Evolutionary conservation across 305 asterid species (phyloP), one percentile per base, ranked within the genome.

Genomic region (Fraxinus dipetala): DNA sequence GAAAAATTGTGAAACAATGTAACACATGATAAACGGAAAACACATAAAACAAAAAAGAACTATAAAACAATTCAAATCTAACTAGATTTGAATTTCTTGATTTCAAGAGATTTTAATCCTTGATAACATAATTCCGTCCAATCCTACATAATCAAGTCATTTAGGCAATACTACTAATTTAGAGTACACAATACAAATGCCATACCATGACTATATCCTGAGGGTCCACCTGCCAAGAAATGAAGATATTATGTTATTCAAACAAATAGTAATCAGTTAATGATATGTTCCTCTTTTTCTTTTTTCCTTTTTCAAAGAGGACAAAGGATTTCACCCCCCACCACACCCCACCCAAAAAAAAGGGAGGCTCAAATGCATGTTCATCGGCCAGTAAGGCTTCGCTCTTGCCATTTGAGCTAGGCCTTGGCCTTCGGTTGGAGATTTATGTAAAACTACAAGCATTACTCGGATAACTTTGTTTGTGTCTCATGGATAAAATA

Each of bases 161-260:
- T 70, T 16, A 70, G 43, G 75, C 75, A 70, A 32, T 69, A 28
- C 43, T 30, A 31, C 10, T 14, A 45, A 67, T 75, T 70, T 28
- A 40, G 31, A 86, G 78, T 32, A 14, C 22, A 56, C 9, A 78
- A 34, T 1, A 31, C 20, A 6, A 56, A 30, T 83, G 81, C 69
- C 98, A 86, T 93, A 96, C 99, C 96, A 89, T 93, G 87, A 95
- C 99, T 83, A 95, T 92, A 90, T 96, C 99, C 88, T 95, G 98
- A 70, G 94, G 99, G 88, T 96, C 98, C 79, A 96, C 98, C 98
- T 96, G 95, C 87, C 79, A 89, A 82, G 81, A 83, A 83, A 16
- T 28, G 76, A 81, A 43, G 78, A 31, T 14, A 65, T 51, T 11
- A 2, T 54, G 88, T 85, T 70, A 86, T 40, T 79, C 78, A 81